phyloP scores from a whole-genome alignment of 495 filamentous ascomycete genomes.

The Beverwykella pulmonaria region DNA sequence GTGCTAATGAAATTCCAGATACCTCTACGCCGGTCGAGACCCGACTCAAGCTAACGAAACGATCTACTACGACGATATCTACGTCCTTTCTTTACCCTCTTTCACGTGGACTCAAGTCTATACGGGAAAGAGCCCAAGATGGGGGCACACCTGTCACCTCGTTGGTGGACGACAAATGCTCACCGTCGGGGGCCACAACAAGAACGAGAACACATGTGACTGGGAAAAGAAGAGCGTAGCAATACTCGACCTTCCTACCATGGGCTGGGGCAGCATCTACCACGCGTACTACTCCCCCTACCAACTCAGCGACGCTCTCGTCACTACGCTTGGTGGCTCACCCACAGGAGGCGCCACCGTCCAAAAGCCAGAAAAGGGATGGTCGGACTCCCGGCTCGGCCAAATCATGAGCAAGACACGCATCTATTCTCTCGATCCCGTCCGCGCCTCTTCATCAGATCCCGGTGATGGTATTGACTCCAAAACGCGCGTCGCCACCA shows the following conservation, averaged over 20 bases:
- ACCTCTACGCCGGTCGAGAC: constrained; percentile 54
- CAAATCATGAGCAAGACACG: constrained; percentile 8
- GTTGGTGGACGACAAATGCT: constrained; percentile 47
- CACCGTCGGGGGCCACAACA: constrained; percentile 46
- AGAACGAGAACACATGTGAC: constrained; percentile 43
- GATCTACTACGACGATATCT: constrained; percentile 62
- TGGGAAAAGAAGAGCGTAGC: constrained; percentile 47
- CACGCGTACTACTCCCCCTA: constrained; percentile 37
- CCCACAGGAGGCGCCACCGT: constrained; percentile 9
- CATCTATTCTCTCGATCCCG: constrained; percentile 3
- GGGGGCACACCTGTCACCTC: constrained; percentile 47
- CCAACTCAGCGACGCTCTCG: constrained; percentile 31
- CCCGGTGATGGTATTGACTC: neutral
- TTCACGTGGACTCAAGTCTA: constrained; percentile 73
- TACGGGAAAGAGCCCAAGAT: constrained; percentile 42
- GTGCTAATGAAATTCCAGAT: neutral
- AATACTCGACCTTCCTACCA: constrained; percentile 42
- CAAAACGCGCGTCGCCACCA: constrained; percentile 3
- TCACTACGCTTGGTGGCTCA: constrained; percentile 11
- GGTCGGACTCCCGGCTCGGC: neutral
- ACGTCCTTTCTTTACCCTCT: constrained; percentile 71
- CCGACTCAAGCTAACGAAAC: constrained; percentile 38
- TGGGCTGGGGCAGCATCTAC: constrained; percentile 47
- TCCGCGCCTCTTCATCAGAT: neutral
- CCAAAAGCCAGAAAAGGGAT: constrained; percentile 8